Conservation (phyloP, 345 rosid genomes). For the Sapria himalayana region DNA sequence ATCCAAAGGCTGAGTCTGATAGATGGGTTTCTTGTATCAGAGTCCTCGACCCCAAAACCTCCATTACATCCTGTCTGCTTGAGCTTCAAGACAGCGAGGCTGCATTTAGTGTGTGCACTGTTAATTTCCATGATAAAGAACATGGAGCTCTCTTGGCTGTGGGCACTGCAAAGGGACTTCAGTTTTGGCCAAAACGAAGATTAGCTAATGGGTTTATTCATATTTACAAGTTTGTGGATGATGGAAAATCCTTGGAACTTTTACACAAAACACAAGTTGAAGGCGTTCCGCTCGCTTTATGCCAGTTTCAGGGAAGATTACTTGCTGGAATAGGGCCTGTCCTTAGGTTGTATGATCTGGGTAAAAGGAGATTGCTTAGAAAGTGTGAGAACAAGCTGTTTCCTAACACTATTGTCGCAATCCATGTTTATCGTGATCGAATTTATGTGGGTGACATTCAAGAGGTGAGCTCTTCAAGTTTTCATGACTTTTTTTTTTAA, state of each 20-base stretch:
- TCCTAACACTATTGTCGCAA: slow-evolving; percentile 59
- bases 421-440: slow-evolving; percentile 81
- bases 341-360: slow-evolving; percentile 81
- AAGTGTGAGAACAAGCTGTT: slow-evolving; percentile 94
- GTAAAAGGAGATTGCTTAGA: slow-evolving; percentile 71
- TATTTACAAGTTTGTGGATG: slow-evolving; percentile 79
- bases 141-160: slow-evolving; percentile 82
- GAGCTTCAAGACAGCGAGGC: slow-evolving; percentile 99
- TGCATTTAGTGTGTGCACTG: slow-evolving; percentile 79
- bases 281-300: slow-evolving; percentile 71
- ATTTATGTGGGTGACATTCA: slow-evolving; percentile 90
- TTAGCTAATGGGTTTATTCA: slow-evolving; percentile 62
- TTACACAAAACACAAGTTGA: slow-evolving; percentile 94
- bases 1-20: slow-evolving; percentile 81
- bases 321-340: slow-evolving; percentile 82
- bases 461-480: slow-evolving; percentile 39
- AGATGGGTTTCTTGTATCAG: slow-evolving; percentile 97
- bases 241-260: slow-evolving; percentile 67
- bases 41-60: slow-evolving; percentile 72
- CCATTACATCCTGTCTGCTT: slow-evolving; percentile 63
- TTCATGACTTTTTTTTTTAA: too few relatives aligned
- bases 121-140: slow-evolving; percentile 91
- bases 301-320: slow-evolving; percentile 91
- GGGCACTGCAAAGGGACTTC: slow-evolving; percentile 81
- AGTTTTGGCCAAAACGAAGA: slow-evolving; percentile 70